Evolutionary conservation across 805 yeast species (phyloP).

Genomic region (Yarrowia sp.): DNA sequence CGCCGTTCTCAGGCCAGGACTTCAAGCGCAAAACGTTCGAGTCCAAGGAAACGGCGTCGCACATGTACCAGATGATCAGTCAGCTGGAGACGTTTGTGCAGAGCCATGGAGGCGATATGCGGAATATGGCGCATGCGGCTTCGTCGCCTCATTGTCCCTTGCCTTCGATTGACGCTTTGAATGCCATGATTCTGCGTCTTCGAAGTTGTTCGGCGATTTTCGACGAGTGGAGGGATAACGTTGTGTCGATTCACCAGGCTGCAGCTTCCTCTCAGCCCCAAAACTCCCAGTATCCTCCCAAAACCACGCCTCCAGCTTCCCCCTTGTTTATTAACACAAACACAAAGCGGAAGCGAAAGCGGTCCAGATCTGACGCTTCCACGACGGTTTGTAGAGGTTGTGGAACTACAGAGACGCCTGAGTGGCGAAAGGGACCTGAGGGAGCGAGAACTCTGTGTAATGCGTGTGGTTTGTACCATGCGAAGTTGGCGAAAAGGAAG

Average conservation of each 20-base stretch:
- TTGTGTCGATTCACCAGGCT: conserved; percentile 20
- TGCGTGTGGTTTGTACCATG: conserved; percentile 81
- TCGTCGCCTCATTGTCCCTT: conserved; percentile 10
- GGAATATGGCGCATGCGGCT: conserved; percentile 10
- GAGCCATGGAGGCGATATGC: conserved; percentile 26
- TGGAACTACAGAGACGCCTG: conserved; percentile 69
- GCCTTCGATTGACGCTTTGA: conserved; percentile 22
- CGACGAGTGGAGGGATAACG: conserved; percentile 35
- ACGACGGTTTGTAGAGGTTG: conserved; percentile 56
- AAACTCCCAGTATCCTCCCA: conserved; percentile 6
- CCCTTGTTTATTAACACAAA: conserved; percentile 10
- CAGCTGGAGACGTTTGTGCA: conserved; percentile 34
- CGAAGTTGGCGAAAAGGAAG: conserved; percentile 65
- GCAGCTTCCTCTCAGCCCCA: conserved; percentile 2
- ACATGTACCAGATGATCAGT: conserved; percentile 38
- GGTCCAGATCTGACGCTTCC: conserved; percentile 22
- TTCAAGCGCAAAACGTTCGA: conserved; percentile 30
- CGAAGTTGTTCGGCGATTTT: conserved; percentile 16
- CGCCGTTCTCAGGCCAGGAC: conserved; percentile 25
- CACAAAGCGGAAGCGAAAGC: conserved; percentile 34
- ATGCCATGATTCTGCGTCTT: conserved; percentile 30
- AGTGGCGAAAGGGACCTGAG: conserved; percentile 83
- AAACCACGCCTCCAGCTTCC: conserved; percentile 29
- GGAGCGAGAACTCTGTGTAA: conserved; percentile 80
- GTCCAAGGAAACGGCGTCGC: conserved; percentile 34